These are phyloP conservation scores for Xylaria scruposa DNA, from an alignment of 495 filamentous ascomycete species.

Conservation along the genomic window DNA sequence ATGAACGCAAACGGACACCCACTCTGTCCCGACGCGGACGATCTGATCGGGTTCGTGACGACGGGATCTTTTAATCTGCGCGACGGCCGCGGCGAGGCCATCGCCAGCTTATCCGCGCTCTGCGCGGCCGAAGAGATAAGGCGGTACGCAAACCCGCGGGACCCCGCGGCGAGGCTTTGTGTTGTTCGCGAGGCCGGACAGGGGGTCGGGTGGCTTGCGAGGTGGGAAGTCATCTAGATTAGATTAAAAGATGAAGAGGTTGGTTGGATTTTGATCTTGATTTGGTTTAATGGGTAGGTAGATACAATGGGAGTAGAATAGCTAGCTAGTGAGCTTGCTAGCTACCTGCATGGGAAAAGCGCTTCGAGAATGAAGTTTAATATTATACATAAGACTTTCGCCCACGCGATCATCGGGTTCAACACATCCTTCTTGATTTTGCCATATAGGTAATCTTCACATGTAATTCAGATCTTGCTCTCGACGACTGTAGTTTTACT, in stretches of 20 bases:
- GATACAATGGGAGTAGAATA: no score
- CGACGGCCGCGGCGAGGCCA: slow-evolving; percentile 75
- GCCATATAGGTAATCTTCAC: no score
- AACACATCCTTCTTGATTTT: no score
- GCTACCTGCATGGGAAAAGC: no score
- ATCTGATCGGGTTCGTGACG: slow-evolving; percentile 92
- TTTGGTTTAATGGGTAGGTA: no score
- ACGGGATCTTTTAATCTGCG: slow-evolving; percentile 83
- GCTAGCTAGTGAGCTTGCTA: no score
- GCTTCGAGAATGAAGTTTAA: no score
- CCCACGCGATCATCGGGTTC: no score
- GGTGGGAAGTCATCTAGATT: slow-evolving; percentile 76
- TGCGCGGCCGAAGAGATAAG: slow-evolving; percentile 57
- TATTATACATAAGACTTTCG: no score
- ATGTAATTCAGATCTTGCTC: no score
- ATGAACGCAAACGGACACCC: slow-evolving; percentile 61
- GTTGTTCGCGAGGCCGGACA: slow-evolving; percentile 83
- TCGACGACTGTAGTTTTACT: no score
- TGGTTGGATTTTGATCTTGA: background rate
- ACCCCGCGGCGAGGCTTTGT: slow-evolving; percentile 61
- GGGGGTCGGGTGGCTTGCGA: slow-evolving; percentile 74
- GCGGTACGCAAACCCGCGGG: slow-evolving; percentile 42
- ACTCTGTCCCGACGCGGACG: slow-evolving; percentile 70
- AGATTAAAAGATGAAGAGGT: background rate
- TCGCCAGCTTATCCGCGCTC: slow-evolving; percentile 71